These are phyloP conservation scores for Picea sitchensis DNA, from an alignment of 75 land plant species.

Conservation along the genomic window DNA sequence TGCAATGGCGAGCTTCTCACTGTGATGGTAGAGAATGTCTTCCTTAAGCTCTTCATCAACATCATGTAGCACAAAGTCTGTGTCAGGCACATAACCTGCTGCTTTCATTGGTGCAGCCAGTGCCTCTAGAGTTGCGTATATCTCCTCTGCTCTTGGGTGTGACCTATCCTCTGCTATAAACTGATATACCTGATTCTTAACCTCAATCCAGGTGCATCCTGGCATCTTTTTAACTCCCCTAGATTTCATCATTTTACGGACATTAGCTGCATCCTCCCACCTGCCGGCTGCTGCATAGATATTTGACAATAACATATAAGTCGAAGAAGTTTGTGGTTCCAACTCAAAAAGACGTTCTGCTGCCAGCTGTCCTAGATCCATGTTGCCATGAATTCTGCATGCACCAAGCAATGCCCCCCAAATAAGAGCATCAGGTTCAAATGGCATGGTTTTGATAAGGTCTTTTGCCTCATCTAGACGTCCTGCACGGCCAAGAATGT, in stretches of 20 bases:
- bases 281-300: constrained; percentile 18
- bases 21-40: neutral
- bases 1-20: constrained; percentile 1
- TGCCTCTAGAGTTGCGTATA: neutral
- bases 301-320: constrained; percentile 21
- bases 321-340: constrained; percentile 19
- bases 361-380: constrained; percentile 13
- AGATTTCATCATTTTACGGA: constrained; percentile 8
- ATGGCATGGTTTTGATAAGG: neutral
- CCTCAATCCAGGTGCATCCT: constrained; percentile 32
- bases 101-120: neutral
- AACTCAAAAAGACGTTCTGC: constrained; percentile 10
- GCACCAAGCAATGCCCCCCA: constrained; percentile 28
- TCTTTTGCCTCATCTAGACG: neutral
- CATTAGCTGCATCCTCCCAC: constrained; percentile 18
- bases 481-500: constrained; percentile 16
- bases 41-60: neutral
- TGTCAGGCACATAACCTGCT: neutral
- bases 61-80: constrained; percentile 7
- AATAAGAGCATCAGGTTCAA: neutral
- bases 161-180: constrained; percentile 23
- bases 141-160: neutral
- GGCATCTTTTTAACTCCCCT: constrained; percentile 12
- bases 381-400: constrained; percentile 18
- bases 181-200: constrained; percentile 23